These are phyloP conservation scores for Ascochyta rabiei DNA, from an alignment of 2,329 filamentous ascomycete species.

Conservation along the genomic window DNA sequence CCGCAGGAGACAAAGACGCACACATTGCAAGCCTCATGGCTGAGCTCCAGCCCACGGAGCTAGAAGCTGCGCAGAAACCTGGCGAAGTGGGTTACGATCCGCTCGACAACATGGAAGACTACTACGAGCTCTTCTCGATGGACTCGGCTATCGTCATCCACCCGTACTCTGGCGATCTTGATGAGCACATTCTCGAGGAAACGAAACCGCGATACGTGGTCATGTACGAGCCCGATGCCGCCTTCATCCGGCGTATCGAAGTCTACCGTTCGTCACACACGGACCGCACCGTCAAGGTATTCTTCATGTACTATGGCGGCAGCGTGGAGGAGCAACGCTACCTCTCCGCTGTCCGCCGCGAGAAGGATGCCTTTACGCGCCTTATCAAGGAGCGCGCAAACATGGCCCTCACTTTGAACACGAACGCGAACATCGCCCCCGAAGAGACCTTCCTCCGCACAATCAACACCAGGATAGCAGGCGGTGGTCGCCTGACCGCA, in stretches of 20 bases:
- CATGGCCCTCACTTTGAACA: conserved; percentile 87
- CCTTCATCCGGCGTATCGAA: conserved; percentile 92
- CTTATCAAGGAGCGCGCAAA: conserved; percentile 91
- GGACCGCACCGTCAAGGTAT: conserved; percentile 86
- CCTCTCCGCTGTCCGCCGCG: conserved; percentile 83
- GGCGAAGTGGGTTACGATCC: conserved; percentile 75
- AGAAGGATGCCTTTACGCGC: conserved; percentile 95
- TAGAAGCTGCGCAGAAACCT: conserved; percentile 75
- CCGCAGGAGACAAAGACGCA: conserved; percentile 80
- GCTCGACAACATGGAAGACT: conserved; percentile 88
- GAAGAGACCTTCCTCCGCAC: conserved; percentile 93
- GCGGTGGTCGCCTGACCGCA: conserved; percentile 81
- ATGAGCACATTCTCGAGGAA: conserved; percentile 96
- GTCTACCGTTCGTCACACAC: conserved; percentile 95
- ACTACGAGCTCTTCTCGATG: conserved; percentile 90
- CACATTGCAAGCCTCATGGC: conserved; percentile 84
- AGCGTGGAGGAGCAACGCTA: conserved; percentile 97
- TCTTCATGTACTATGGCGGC: conserved; percentile 94
- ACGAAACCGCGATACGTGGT: conserved; percentile 91
- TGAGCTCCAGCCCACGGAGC: conserved; percentile 80
- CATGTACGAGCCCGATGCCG: conserved; percentile 96
- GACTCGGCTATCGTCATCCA: conserved; percentile 87
- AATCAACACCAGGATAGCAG: conserved; percentile 94
- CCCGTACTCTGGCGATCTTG: conserved; percentile 92
- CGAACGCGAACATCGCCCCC: conserved; percentile 70